phyloP scores from a whole-genome alignment of 805 yeast species.

The Groenewaldozyma tartarivorans region DNA sequence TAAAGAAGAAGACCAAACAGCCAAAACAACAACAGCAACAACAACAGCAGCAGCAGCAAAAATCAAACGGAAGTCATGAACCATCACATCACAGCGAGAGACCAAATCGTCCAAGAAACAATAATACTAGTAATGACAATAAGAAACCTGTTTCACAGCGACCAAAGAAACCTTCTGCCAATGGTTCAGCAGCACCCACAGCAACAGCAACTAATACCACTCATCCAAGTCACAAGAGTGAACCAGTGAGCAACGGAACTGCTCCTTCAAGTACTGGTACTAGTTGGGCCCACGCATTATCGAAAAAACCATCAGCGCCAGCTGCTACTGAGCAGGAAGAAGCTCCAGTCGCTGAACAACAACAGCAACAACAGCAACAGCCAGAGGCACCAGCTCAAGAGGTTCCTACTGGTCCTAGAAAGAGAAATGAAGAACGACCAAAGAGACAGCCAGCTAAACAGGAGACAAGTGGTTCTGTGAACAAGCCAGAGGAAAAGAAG shows the following conservation, averaged over 20 bases:
- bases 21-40: constrained; percentile 13
- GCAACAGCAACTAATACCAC: background rate
- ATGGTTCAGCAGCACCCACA: constrained; percentile 1
- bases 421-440: constrained; percentile 15
- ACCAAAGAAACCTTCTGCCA: background rate
- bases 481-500: constrained; percentile 8
- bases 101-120: too few relatives aligned
- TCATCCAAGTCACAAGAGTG: too few relatives aligned
- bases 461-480: constrained; percentile 7
- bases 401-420: constrained; percentile 3
- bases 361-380: constrained; percentile 1
- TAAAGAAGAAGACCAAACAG: constrained; percentile 39
- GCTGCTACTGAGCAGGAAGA: too few relatives aligned
- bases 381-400: background rate
- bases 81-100: too few relatives aligned
- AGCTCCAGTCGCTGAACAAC: constrained; percentile 2
- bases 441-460: constrained; percentile 10
- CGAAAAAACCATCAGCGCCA: constrained; percentile 18
- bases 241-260: too few relatives aligned
- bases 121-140: background rate
- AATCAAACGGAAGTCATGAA: too few relatives aligned
- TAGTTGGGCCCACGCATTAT: constrained; percentile 30
- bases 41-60: constrained; percentile 18
- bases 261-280: constrained; percentile 2
- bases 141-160: background rate